These are phyloP conservation scores for Pyrenophora teres DNA, from an alignment of 2,329 filamentous ascomycete species.

Conservation along the genomic window DNA sequence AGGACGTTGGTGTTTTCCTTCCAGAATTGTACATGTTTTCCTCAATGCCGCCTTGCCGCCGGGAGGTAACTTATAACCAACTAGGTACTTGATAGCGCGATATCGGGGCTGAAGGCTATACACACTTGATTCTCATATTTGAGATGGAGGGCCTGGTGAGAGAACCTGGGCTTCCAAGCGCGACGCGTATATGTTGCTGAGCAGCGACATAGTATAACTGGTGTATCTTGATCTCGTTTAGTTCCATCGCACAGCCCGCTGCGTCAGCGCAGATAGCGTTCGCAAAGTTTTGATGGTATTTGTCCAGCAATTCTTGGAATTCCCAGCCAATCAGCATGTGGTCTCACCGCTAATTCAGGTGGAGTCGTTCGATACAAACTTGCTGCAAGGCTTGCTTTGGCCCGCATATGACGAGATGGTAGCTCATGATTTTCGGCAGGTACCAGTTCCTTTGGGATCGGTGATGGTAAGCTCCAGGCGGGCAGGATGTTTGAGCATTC, in stretches of 20 bases:
- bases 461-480: conserved; percentile 6
- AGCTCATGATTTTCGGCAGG: conserved; percentile 9
- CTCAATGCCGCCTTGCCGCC: conserved; percentile 1
- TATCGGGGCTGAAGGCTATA: neutral
- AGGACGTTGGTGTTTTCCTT: neutral
- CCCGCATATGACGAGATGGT: conserved; percentile 33
- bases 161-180: neutral
- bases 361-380: conserved; percentile 32
- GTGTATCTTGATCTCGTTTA: neutral
- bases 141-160: neutral
- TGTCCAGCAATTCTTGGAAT: conserved; percentile 29
- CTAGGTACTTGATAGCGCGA: neutral
- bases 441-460: conserved; percentile 2
- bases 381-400: conserved; percentile 28
- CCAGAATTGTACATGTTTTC: conserved; percentile 3
- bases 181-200: conserved; percentile 1
- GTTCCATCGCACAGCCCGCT: too few relatives aligned
- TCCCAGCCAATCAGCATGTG: conserved; percentile 36
- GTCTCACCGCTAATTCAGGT: conserved; percentile 44
- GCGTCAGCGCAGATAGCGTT: conserved; percentile 5
- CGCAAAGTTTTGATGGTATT: conserved; percentile 22
- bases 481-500: neutral
- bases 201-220: neutral
- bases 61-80: neutral
- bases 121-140: neutral